Evolutionary conservation across 2,329 filamentous ascomycete species (phyloP).

Genomic region (Leptographium lundbergii): DNA sequence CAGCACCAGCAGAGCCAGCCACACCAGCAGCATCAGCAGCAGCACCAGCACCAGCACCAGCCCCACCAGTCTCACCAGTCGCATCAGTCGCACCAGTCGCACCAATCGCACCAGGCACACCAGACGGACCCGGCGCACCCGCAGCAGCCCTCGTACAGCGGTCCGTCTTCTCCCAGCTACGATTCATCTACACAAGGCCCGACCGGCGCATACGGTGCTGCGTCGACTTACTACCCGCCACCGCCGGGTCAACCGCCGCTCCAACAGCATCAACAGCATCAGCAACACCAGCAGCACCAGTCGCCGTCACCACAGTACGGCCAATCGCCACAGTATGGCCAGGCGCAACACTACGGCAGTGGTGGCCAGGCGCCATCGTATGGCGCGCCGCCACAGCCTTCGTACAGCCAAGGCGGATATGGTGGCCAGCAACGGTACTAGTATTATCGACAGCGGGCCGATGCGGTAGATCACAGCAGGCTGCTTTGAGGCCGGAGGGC

Average conservation of each 20-base stretch:
- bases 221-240: background rate
- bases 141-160: background rate
- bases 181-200: background rate
- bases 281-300: background rate
- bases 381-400: background rate
- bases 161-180: background rate
- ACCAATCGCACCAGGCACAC: background rate
- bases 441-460: background rate
- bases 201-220: background rate
- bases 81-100: background rate
- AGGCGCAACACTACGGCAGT: background rate
- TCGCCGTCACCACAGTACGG: constrained; percentile 3
- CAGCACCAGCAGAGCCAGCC: background rate
- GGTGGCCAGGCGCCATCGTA: background rate
- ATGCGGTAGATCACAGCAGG: too few relatives aligned
- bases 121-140: background rate
- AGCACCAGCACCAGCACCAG: background rate
- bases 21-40: background rate
- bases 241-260: background rate
- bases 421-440: background rate
- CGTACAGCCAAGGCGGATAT: background rate
- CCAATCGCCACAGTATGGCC: background rate
- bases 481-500: background rate
- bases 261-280: background rate
- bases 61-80: background rate